Percentiles rank a stretch among this genome's conserved stretches.
Evolutionary conservation across 2,329 filamentous ascomycete genomes (phyloP).

Genomic region (Curvularia verruculosa): DNA sequence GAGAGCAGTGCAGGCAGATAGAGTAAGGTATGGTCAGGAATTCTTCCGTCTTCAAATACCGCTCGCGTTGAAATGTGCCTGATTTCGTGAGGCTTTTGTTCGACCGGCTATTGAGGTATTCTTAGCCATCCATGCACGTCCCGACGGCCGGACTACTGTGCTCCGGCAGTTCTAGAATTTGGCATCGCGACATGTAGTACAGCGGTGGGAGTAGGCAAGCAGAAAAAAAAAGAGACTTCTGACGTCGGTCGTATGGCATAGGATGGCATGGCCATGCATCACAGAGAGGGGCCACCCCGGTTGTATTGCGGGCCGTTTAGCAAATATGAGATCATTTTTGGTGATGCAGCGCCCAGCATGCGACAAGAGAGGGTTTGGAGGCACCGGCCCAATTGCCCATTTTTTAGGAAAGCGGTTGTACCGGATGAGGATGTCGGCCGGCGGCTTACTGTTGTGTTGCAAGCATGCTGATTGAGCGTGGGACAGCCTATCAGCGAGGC

Average conservation of each 20-base stretch:
- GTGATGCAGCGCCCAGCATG: neutral
- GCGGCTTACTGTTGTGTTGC: slow-evolving; percentile 1
- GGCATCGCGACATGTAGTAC: slow-evolving; percentile 2
- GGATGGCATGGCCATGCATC: neutral
- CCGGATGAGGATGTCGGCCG: slow-evolving; percentile 2
- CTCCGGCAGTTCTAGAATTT: slow-evolving; percentile 19
- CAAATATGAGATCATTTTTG: slow-evolving; percentile 7
- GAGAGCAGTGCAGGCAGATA: too few species aligned
- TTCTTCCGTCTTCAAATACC: neutral
- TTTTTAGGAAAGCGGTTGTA: neutral
- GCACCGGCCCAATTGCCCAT: slow-evolving; percentile 4
- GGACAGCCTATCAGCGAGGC: neutral
- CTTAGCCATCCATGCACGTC: slow-evolving; percentile 14
- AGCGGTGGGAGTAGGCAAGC: slow-evolving; percentile 2
- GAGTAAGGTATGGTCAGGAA: neutral
- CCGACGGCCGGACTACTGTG: slow-evolving; percentile 22
- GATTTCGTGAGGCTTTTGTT: neutral
- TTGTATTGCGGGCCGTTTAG: neutral
- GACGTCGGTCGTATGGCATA: neutral
- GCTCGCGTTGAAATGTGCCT: neutral
- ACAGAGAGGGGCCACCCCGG: neutral
- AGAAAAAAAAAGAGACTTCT: neutral
- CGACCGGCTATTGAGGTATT: slow-evolving; percentile 7
- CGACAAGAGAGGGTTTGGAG: neutral
- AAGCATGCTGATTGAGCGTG: slow-evolving; percentile 4